Conservation (phyloP, 495 filamentous ascomycete species). For the Aspergillus wentii region DNA sequence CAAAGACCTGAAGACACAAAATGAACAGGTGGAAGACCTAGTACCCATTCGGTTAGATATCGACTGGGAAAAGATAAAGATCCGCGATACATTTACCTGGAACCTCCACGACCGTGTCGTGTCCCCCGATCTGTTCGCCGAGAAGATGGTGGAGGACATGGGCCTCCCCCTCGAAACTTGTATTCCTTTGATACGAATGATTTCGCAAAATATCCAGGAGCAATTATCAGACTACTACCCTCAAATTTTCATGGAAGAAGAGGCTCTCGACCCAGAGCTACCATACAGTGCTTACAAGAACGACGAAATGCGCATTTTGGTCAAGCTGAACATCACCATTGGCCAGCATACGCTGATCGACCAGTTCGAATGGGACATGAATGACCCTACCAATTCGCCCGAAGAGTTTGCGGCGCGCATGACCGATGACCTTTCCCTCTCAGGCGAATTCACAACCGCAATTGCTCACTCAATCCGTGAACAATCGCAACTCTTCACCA, state of each 20-base stretch:
- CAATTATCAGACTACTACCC: constrained; percentile 92
- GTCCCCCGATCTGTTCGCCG: constrained; percentile 72
- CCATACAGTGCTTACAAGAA: constrained; percentile 96
- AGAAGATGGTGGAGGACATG: constrained; percentile 88
- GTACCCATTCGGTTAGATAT: constrained; percentile 90
- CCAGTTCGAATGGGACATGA: constrained; percentile 99
- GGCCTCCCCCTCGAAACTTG: constrained; percentile 64
- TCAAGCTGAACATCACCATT: constrained; percentile 97
- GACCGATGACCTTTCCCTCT: constrained; percentile 84
- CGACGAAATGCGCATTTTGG: constrained; percentile 93
- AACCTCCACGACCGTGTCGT: constrained; percentile 90
- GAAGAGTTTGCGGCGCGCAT: constrained; percentile 90
- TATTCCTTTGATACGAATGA: constrained; percentile 64
- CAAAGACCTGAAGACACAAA: constrained; percentile 76
- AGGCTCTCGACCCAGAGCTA: constrained; percentile 80
- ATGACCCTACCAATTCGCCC: constrained; percentile 85
- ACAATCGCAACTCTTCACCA: constrained; percentile 88
- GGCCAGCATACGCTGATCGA: constrained; percentile 91
- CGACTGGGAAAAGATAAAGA: constrained; percentile 91
- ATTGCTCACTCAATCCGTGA: constrained; percentile 97
- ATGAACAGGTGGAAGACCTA: constrained; percentile 83
- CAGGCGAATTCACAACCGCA: constrained; percentile 93
- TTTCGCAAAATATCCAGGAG: constrained; percentile 76
- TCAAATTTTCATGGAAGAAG: constrained; percentile 82
- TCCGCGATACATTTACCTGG: constrained; percentile 98